Percentiles rank a stretch among this genome's conserved stretches.
Conservation (phyloP, 2,329 filamentous ascomycete species). For the Colletotrichum karsti region DNA sequence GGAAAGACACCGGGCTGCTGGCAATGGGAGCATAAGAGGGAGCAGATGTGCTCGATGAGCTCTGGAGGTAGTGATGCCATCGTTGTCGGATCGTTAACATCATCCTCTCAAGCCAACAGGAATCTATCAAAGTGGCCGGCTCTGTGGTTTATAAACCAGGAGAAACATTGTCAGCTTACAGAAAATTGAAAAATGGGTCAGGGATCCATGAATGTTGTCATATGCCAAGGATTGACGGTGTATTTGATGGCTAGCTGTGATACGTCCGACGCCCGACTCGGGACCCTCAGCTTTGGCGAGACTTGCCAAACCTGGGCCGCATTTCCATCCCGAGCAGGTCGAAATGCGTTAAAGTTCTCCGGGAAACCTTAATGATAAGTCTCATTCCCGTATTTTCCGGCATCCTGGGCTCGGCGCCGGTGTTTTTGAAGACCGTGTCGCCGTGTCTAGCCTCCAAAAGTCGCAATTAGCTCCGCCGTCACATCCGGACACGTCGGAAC, state of each 20-base stretch:
- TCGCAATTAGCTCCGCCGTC: neutral
- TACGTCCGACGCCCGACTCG: neutral
- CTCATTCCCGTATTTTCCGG: neutral
- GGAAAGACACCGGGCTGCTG: neutral
- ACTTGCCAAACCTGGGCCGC: neutral
- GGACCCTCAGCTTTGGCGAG: neutral
- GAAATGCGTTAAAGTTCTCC: neutral
- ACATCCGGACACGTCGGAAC: neutral
- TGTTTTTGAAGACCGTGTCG: neutral
- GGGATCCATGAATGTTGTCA: neutral
- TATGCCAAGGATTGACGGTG: neutral
- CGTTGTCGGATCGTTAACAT: neutral
- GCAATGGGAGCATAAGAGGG: constrained; percentile 7
- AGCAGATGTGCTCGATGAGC: constrained; percentile 17
- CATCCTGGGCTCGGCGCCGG: neutral
- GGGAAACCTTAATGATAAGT: neutral
- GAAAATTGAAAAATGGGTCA: neutral
- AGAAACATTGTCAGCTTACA: neutral
- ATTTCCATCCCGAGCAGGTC: neutral
- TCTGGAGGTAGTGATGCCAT: constrained; percentile 18
- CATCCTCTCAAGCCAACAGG: too few species aligned
- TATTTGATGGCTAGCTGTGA: neutral
- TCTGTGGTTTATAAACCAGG: too few species aligned
- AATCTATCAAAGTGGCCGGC: too few species aligned
- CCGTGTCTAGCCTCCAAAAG: neutral